Conservation (phyloP, 495 filamentous ascomycete species). For the Penicillium turbatum region DNA sequence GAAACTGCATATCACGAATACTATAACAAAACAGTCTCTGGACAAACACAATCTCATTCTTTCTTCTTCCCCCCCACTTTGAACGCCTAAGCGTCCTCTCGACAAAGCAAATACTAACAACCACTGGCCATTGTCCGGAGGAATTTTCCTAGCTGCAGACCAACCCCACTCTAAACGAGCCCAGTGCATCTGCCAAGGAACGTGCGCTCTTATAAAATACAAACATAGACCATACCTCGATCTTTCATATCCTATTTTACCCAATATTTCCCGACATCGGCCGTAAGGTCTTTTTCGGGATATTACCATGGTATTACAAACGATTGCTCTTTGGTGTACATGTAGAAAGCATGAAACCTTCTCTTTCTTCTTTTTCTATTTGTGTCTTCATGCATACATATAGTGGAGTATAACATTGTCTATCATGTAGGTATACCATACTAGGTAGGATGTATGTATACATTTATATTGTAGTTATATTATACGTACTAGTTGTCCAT, state of each 20-base stretch:
- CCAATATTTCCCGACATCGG: conserved; percentile 21
- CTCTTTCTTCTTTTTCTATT: background rate
- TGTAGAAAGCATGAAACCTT: conserved; percentile 3
- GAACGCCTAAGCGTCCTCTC: background rate
- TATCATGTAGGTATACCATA: too few species aligned
- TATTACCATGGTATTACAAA: background rate
- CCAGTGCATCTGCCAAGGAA: conserved; percentile 7
- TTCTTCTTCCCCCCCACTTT: background rate
- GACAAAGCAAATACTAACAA: background rate
- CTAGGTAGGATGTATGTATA: too few species aligned
- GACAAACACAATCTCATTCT: background rate
- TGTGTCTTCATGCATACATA: conserved; percentile 1
- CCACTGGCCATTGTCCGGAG: background rate
- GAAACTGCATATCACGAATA: too few species aligned
- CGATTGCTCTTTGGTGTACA: background rate
- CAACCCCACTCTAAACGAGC: conserved; percentile 8
- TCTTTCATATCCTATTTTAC: background rate
- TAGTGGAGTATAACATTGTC: background rate
- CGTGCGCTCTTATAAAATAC: background rate
- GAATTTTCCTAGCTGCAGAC: conserved; percentile 4
- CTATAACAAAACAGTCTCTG: background rate
- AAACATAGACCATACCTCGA: background rate
- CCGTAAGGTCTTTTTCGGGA: background rate
- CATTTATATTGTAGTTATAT: too few species aligned
- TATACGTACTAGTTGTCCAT: too few species aligned